Evolutionary conservation across 2,329 filamentous ascomycete species (phyloP).

Genomic region (Penicillium frequentans): DNA sequence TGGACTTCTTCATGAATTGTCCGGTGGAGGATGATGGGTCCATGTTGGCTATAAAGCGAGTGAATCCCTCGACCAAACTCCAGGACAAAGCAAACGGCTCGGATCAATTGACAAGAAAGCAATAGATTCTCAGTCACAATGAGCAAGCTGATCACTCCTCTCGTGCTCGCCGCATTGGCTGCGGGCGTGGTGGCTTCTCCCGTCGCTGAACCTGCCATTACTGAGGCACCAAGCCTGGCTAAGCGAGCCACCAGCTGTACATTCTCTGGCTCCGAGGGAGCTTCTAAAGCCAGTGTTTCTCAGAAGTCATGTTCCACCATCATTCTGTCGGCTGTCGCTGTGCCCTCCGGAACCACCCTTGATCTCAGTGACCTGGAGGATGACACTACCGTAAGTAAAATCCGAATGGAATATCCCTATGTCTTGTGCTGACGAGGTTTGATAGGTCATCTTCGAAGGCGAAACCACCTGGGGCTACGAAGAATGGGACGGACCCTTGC

Average conservation of each 20-base stretch:
- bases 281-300: slow-evolving; percentile 11
- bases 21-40: background rate
- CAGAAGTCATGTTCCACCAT: slow-evolving; percentile 20
- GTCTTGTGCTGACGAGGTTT: background rate
- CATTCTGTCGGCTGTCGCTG: slow-evolving; percentile 14
- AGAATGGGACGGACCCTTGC: slow-evolving; percentile 17
- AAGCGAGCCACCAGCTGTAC: slow-evolving; percentile 19
- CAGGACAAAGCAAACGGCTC: background rate
- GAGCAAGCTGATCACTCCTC: slow-evolving; percentile 3
- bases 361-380: slow-evolving; percentile 17
- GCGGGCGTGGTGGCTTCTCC: slow-evolving; percentile 8
- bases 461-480: slow-evolving; percentile 20
- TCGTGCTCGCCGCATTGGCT: slow-evolving; percentile 8
- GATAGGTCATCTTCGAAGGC: slow-evolving; percentile 17
- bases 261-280: slow-evolving; percentile 16
- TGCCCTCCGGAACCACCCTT: slow-evolving; percentile 19
- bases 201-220: slow-evolving; percentile 15
- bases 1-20: background rate
- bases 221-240: slow-evolving; percentile 12
- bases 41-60: background rate
- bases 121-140: background rate
- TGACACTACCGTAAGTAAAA: slow-evolving; percentile 15
- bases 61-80: background rate
- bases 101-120: background rate
- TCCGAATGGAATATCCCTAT: background rate